Conservation (phyloP, 1,284 basidiomycete genomes). For the Golubevia pallescens region DNA sequence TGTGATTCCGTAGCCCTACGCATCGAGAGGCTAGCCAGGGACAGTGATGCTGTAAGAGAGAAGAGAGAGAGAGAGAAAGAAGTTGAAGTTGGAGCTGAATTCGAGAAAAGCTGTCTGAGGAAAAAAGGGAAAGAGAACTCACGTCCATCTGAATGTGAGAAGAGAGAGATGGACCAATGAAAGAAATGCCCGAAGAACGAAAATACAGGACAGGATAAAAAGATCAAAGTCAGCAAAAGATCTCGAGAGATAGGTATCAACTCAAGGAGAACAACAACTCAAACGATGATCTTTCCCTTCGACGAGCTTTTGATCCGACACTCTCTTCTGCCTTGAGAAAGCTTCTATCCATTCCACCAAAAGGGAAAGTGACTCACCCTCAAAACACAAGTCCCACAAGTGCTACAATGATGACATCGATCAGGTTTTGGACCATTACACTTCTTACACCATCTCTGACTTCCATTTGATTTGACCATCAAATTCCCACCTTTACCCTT, state of each 20-base stretch:
- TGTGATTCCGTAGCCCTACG: conserved; percentile 53
- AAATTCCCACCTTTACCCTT: background rate
- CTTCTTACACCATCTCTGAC: conserved; percentile 18
- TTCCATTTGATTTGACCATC: conserved; percentile 19
- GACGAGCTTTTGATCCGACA: no score
- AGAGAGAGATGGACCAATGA: no score
- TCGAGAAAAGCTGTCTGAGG: background rate
- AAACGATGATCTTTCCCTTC: no score
- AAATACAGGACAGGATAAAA: no score
- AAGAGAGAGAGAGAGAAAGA: conserved; percentile 57
- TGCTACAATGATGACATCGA: conserved; percentile 19
- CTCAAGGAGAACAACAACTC: no score
- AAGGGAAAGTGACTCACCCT: background rate
- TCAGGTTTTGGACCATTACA: conserved; percentile 21
- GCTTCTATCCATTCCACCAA: no score
- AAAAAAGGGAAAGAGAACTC: background rate
- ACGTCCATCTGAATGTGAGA: background rate
- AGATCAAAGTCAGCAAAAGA: no score
- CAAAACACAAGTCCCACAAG: conserved; percentile 18
- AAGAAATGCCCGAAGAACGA: no score
- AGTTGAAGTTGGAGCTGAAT: conserved; percentile 27
- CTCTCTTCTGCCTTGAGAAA: no score
- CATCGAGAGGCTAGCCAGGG: conserved; percentile 30
- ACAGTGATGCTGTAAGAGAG: conserved; percentile 18
- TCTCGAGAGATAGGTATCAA: no score